Evolutionary conservation across 805 yeast genomes (phyloP), one percentile per base, ranked within the genome.

Genomic region (Candida anglica): DNA sequence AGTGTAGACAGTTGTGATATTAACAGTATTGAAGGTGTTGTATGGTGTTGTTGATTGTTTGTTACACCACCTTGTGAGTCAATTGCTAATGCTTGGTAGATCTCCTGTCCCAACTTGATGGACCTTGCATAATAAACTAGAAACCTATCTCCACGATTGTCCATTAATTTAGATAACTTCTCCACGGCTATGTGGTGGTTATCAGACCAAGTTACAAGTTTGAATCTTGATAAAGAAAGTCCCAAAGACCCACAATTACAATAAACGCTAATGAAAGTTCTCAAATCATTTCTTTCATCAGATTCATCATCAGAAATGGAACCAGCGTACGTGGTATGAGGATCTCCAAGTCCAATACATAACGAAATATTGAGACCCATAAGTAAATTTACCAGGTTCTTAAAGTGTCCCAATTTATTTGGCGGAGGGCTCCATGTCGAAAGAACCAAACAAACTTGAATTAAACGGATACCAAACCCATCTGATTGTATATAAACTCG

Each of bases 361-460:
- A 75, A 44, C 3, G 73, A 58, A 20, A 75, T 45, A 40, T 62
- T 63, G 33, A 65, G 56, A 2, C 74, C 73, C 29, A 65, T 62
- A 41, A 75, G 44, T 17, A 73, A 47, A 42, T 69, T 66, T 51
- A 75, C 59, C 44, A 73, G 79, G 46, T 71, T 75, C 38, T 69
- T 72, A 50, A 66, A 75, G 15, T 75, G 71, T 9, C 77, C 77
- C 59, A 72, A 63, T 42, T 62, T 64, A 22, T 63, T 57, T 5
- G 79, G 76, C 1, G 79, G 79, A 3, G 73, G 58, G 32, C 71
- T 67, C 81, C 81, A 75, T 5, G 71, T 44, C 5, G 77, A 70
- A 8, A 73, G 46, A 1, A 71, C 58, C 36, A 72, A 44, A 40
- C 71, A 71, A 1, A 66, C 55, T 33, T 64, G 67, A 15, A 74